These are phyloP conservation scores for Phyllostachys edulis DNA, from an alignment of 176 grass and related monocot species.

Conservation along the genomic window DNA sequence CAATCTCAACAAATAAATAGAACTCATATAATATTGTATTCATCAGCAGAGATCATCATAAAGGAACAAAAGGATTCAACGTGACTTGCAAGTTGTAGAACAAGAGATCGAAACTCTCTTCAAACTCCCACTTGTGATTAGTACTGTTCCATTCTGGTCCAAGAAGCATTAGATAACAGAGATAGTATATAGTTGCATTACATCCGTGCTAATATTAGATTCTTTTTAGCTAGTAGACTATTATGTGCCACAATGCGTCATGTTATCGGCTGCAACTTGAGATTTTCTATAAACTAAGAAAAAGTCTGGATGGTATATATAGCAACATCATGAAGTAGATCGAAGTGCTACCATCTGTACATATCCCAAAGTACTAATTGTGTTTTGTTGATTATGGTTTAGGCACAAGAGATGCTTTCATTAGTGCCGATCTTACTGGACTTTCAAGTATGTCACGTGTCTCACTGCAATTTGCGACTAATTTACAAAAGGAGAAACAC, in stretches of 20 bases:
- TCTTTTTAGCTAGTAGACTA: not conserved
- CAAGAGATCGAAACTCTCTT: not conserved
- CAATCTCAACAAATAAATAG: not conserved
- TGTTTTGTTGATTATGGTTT: conserved; percentile 20
- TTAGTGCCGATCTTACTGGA: conserved; percentile 15
- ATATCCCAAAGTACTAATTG: not conserved
- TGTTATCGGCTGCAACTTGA: not conserved
- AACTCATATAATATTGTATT: not conserved
- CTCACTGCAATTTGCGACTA: not conserved
- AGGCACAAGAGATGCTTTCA: not conserved
- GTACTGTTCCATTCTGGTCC: not conserved
- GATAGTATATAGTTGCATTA: not conserved
- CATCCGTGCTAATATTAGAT: not conserved
- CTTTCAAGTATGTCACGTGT: conserved; percentile 29
- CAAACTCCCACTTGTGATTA: not conserved
- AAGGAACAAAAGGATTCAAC: conserved; percentile 33
- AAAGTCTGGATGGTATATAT: not conserved
- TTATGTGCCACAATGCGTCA: not conserved
- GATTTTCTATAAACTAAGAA: not conserved
- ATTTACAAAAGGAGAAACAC: not conserved
- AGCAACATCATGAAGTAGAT: not conserved
- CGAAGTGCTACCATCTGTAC: conserved; percentile 25
- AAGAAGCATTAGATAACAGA: not conserved
- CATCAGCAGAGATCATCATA: not conserved
- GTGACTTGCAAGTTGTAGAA: not conserved